Percentiles rank a stretch among this genome's conserved stretches.
Evolutionary conservation across 164 flowering plant species (phyloP).

Genomic region (Cinnamomum chago): DNA sequence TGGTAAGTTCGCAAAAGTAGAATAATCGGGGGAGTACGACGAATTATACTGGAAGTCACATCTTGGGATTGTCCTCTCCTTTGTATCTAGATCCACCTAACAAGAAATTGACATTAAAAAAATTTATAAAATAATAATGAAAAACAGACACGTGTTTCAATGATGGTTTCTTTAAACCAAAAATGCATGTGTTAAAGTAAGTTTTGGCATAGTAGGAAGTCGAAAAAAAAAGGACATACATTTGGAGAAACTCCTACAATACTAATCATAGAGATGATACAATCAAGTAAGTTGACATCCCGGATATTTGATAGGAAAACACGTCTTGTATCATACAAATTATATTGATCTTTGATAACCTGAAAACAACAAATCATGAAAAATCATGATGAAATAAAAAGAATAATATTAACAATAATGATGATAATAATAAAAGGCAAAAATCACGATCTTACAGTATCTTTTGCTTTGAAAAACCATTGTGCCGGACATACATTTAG

Average conservation of each 20-base stretch:
- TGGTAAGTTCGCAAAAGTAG: conserved; percentile 30
- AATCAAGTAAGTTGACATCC: conserved; percentile 62
- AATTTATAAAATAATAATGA: neutral
- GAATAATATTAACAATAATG: neutral
- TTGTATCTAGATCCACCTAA: conserved; percentile 37
- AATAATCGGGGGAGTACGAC: conserved; percentile 36
- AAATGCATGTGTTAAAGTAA: neutral
- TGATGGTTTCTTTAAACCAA: neutral
- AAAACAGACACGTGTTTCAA: neutral
- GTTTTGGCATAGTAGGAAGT: neutral
- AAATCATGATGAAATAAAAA: neutral
- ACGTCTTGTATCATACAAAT: conserved; percentile 35
- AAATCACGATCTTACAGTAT: no score
- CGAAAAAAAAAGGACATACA: conserved; percentile 24
- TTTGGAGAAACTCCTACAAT: conserved; percentile 30
- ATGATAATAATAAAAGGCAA: neutral
- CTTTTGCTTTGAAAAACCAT: conserved; percentile 48
- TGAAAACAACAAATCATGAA: conserved; percentile 9
- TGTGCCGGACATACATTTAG: conserved; percentile 43
- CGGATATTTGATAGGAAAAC: conserved; percentile 56
- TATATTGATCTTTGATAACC: conserved; percentile 21
- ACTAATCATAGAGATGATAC: conserved; percentile 43
- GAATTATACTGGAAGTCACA: conserved; percentile 61
- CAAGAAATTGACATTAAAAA: neutral
- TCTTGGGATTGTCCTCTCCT: conserved; percentile 15